Evolutionary conservation across 441 rosid genomes (phyloP).

Genomic region (Adansonia grandidieri): DNA sequence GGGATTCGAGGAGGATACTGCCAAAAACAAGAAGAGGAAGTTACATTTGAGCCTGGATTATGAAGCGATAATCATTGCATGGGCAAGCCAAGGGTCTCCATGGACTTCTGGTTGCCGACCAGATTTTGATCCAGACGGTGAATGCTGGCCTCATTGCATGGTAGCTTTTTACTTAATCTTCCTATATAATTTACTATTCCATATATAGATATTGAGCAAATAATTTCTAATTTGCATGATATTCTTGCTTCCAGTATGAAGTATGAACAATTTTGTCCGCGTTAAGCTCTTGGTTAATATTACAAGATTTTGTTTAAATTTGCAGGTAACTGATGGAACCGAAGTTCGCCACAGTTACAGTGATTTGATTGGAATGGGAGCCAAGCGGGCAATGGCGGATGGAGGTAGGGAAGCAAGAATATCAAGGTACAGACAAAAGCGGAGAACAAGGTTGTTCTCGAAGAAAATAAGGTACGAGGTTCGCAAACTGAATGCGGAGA

Average conservation of each 20-base stretch:
- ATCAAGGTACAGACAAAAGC: conserved; percentile 80
- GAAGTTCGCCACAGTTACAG: conserved; percentile 36
- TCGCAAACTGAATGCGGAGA: conserved; percentile 93
- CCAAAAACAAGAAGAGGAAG: conserved; percentile 46
- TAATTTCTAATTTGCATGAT: neutral
- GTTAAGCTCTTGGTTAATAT: neutral
- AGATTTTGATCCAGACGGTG: conserved; percentile 50
- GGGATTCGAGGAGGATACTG: conserved; percentile 33
- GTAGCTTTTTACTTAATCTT: conserved; percentile 39
- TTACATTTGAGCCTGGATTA: conserved; percentile 61
- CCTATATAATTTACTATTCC: neutral
- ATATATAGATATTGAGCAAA: neutral
- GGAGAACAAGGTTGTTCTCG: conserved; percentile 88
- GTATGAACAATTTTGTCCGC: neutral
- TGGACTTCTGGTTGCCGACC: conserved; percentile 81
- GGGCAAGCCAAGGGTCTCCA: conserved; percentile 74
- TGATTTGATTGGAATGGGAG: conserved; percentile 27
- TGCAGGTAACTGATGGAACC: conserved; percentile 41
- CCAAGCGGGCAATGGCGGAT: conserved; percentile 39
- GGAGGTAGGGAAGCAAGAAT: conserved; percentile 87
- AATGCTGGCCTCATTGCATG: conserved; percentile 51
- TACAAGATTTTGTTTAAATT: neutral
- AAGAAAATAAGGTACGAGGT: conserved; percentile 97
- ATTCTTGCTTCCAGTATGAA: neutral
- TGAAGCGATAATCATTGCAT: conserved; percentile 64